These are phyloP conservation scores for Chrysanthemum seticuspe DNA, from an alignment of 129 eudicot species.

Conservation along the genomic window DNA sequence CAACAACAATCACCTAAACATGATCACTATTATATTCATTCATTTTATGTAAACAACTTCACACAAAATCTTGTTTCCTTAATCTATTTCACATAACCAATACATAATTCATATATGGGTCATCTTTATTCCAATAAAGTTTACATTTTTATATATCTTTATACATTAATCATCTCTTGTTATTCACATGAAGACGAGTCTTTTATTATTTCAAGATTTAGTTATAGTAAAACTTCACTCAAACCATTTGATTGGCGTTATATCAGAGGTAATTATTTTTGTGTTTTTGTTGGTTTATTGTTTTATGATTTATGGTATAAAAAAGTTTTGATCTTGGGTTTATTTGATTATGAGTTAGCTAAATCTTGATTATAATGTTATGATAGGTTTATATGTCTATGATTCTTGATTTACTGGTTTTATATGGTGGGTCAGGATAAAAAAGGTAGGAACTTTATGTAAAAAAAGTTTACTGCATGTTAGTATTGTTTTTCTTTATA, in stretches of 20 bases:
- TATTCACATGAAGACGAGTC: conserved; percentile 39
- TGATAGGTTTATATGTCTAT: conserved; percentile 1
- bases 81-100: conserved; percentile 13
- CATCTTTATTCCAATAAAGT: conserved; percentile 32
- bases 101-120: conserved; percentile 36
- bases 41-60: neutral
- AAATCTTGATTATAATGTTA: conserved; percentile 3
- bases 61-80: neutral
- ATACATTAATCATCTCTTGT: conserved; percentile 8
- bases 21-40: neutral
- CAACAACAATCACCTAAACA: neutral
- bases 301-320: neutral
- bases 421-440: conserved; percentile 11
- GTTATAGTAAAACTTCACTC: conserved; percentile 59
- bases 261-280: conserved; percentile 57
- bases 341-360: neutral
- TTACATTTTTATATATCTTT: conserved; percentile 19
- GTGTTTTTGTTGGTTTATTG: neutral
- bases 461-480: neutral
- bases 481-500: no score
- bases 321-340: conserved; percentile 3
- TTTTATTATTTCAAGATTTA: conserved; percentile 64
- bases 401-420: conserved; percentile 9
- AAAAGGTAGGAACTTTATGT: neutral
- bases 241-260: conserved; percentile 87